Percentiles rank a stretch among this genome's conserved stretches.
Conservation (phyloP, 495 filamentous ascomycete genomes). For the Rostrohypoxylon terebratum region DNA sequence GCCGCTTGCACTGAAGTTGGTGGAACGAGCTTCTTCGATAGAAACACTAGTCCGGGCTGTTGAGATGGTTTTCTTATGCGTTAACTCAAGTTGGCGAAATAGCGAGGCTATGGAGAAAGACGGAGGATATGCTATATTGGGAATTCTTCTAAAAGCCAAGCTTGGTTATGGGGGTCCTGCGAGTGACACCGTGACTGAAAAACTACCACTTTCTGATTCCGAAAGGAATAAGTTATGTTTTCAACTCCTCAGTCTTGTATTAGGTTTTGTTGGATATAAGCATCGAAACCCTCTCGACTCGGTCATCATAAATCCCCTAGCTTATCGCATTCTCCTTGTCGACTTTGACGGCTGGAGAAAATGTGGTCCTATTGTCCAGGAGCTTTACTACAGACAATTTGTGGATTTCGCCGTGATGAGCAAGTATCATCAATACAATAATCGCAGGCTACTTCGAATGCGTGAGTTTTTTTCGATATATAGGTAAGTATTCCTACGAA, state of each 20-base stretch:
- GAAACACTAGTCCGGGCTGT: constrained; percentile 80
- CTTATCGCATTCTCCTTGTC: constrained; percentile 89
- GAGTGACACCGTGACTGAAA: constrained; percentile 55
- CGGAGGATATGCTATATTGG: constrained; percentile 92
- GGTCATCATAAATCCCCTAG: constrained; percentile 94
- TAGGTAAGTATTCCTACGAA: constrained; percentile 16
- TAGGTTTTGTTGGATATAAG: constrained; percentile 89
- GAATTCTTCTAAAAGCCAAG: constrained; percentile 79
- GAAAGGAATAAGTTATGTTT: constrained; percentile 74
- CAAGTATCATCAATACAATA: constrained; percentile 92
- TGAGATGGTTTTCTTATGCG: constrained; percentile 82
- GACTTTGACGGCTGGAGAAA: constrained; percentile 93
- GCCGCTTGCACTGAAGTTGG: constrained; percentile 81
- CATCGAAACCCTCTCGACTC: constrained; percentile 80
- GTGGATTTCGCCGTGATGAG: constrained; percentile 82
- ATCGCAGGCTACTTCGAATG: constrained; percentile 85
- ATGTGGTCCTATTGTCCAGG: constrained; percentile 76
- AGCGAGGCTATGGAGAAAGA: constrained; percentile 98
- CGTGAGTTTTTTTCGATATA: constrained; percentile 69
- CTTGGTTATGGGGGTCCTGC: constrained; percentile 64
- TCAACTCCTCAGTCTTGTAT: constrained; percentile 77
- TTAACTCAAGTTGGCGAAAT: constrained; percentile 92
- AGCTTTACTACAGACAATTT: constrained; percentile 93
- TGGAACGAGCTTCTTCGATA: constrained; percentile 78
- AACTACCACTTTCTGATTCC: constrained; percentile 57